Evolutionary conservation across 805 yeast species (phyloP).

Genomic region (Wickerhamiella vanderwaltii): DNA sequence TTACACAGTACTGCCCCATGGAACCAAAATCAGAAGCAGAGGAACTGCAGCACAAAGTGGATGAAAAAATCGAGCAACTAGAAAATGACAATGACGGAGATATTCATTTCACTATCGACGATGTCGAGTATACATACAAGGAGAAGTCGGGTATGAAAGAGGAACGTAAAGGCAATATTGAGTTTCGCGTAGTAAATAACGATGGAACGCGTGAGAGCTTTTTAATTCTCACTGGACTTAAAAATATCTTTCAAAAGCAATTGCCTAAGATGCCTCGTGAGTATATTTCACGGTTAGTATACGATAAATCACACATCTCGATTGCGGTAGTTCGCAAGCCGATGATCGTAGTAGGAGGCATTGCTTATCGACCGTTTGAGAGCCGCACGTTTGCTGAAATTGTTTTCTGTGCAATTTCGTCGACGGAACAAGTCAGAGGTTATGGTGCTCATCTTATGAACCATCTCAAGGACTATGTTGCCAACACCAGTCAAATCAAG

Average conservation of each 20-base stretch:
- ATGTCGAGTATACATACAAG: constrained; percentile 66
- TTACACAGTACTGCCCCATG: neutral
- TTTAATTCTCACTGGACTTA: constrained; percentile 87
- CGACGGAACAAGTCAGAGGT: constrained; percentile 96
- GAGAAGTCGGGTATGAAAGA: constrained; percentile 92
- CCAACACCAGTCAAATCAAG: constrained; percentile 72
- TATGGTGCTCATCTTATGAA: constrained; percentile 99
- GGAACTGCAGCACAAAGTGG: constrained; percentile 22
- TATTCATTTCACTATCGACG: constrained; percentile 56
- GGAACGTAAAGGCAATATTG: constrained; percentile 85
- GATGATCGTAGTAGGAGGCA: constrained; percentile 93
- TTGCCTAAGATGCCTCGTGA: constrained; percentile 98
- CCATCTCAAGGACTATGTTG: constrained; percentile 89
- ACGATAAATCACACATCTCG: constrained; percentile 86
- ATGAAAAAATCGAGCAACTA: constrained; percentile 17
- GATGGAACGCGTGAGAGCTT: constrained; percentile 78
- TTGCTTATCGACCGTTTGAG: constrained; percentile 90
- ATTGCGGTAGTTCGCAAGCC: constrained; percentile 95
- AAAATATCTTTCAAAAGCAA: constrained; percentile 93
- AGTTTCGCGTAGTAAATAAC: constrained; percentile 91
- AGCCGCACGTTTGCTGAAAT: constrained; percentile 89
- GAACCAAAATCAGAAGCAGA: constrained; percentile 21
- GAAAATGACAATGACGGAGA: constrained; percentile 25
- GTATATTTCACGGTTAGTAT: constrained; percentile 86
- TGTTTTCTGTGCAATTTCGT: constrained; percentile 94